These are phyloP conservation scores for Tremella mesenterica DNA, from an alignment of 768 basidiomycete species.

Conservation along the genomic window DNA sequence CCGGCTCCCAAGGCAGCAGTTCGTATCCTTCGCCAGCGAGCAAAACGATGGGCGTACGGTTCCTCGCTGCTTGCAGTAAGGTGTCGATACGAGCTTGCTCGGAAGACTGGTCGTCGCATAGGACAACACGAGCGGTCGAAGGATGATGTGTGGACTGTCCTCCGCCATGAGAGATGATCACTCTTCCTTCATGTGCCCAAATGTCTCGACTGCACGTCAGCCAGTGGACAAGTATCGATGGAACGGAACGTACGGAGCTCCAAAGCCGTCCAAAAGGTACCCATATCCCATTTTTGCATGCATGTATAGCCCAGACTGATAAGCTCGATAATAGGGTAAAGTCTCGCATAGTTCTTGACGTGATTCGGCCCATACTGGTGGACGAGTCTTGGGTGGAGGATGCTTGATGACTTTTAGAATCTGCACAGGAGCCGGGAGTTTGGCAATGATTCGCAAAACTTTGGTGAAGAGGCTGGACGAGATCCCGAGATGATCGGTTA, in stretches of 20 bases:
- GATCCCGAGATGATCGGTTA: background rate
- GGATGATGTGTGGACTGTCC: conserved; percentile 24
- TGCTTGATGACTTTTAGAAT: background rate
- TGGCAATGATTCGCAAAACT: conserved; percentile 10
- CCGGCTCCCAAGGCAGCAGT: conserved; percentile 23
- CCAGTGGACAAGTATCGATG: background rate
- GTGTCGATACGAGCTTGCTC: conserved; percentile 24
- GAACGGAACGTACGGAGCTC: conserved; percentile 22
- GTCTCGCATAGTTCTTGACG: conserved; percentile 40
- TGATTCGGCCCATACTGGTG: conserved; percentile 32
- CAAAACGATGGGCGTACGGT: conserved; percentile 24
- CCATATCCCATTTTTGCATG: conserved; percentile 20
- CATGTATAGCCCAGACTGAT: conserved; percentile 35
- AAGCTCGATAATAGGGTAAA: conserved; percentile 36
- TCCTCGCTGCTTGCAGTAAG: conserved; percentile 16
- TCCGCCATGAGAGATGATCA: conserved; percentile 38
- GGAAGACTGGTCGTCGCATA: conserved; percentile 26
- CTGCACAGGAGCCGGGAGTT: background rate
- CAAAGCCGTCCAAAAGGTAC: conserved; percentile 32
- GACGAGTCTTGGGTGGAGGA: conserved; percentile 1
- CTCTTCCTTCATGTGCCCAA: conserved; percentile 28
- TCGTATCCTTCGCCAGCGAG: conserved; percentile 32
- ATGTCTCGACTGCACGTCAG: conserved; percentile 23
- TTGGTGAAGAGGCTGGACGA: conserved; percentile 7
- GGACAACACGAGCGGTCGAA: background rate